These are phyloP conservation scores for Geosmithia putterillii DNA, from an alignment of 2,329 filamentous ascomycete genomes.

Conservation along the genomic window DNA sequence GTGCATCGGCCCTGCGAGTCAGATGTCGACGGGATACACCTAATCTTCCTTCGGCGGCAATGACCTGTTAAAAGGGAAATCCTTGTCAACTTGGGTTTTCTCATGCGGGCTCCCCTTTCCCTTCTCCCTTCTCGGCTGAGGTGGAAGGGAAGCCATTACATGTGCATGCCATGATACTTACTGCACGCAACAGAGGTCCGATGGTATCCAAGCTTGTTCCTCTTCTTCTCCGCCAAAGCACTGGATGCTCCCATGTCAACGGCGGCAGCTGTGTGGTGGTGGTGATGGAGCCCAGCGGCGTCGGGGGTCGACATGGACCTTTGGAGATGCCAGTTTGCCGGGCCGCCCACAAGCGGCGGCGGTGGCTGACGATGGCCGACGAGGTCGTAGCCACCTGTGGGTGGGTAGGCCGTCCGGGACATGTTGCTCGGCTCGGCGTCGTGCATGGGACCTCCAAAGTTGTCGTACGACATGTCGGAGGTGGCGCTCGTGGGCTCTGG, in stretches of 20 bases:
- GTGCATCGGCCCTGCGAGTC: constrained; percentile 69
- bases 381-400: constrained; percentile 12
- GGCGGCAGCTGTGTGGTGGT: no score
- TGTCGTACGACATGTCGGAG: constrained; percentile 2
- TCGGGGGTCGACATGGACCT: constrained; percentile 38
- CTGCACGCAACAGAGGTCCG: constrained; percentile 90
- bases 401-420: constrained; percentile 4
- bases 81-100: background rate
- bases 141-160: background rate
- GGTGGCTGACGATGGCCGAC: no score
- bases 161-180: constrained; percentile 38
- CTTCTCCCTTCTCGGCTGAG: no score
- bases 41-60: constrained; percentile 85
- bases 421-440: constrained; percentile 2
- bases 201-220: constrained; percentile 93
- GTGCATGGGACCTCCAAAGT: background rate
- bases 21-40: constrained; percentile 67
- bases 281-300: constrained; percentile 23
- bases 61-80: constrained; percentile 46
- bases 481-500: no score
- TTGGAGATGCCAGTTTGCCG: constrained; percentile 23
- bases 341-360: constrained; percentile 8
- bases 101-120: no score
- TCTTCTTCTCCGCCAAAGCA: constrained; percentile 38
- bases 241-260: constrained; percentile 12